phyloP scores from a whole-genome alignment of 768 basidiomycete species.

The Leccinum obscurum region DNA sequence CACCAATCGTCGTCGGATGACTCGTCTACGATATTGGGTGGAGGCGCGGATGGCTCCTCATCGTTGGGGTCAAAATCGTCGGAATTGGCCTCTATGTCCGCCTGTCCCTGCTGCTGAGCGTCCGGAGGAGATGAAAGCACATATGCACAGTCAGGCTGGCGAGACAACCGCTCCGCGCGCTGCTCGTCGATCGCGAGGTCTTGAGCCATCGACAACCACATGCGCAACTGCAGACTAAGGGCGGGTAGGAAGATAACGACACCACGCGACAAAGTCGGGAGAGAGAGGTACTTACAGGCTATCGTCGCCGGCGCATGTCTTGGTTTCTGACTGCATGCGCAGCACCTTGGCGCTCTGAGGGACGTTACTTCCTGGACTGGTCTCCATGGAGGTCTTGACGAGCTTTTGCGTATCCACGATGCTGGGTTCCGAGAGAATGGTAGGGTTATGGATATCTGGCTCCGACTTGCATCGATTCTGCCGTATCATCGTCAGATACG shows the following conservation, averaged over 20 bases:
- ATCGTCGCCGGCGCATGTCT: slow-evolving; percentile 54
- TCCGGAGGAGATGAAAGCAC: slow-evolving; percentile 15
- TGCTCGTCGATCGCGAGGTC: slow-evolving; percentile 50
- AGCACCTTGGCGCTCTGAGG: slow-evolving; percentile 37
- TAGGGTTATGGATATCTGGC: neutral
- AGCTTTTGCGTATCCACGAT: slow-evolving; percentile 44
- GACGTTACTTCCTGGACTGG: slow-evolving; percentile 22
- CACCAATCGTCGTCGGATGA: slow-evolving; percentile 33
- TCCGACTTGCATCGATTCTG: slow-evolving; percentile 16
- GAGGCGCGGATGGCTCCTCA: slow-evolving; percentile 3
- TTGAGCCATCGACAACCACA: slow-evolving; percentile 49
- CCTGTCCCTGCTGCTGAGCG: neutral
- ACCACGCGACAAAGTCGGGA: neutral
- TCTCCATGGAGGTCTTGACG: slow-evolving; percentile 42
- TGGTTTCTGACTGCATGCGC: slow-evolving; percentile 32
- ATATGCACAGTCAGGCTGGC: slow-evolving; percentile 13
- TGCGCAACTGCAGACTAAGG: slow-evolving; percentile 40
- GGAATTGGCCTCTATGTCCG: no score
- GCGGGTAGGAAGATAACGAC: neutral
- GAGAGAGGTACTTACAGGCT: slow-evolving; percentile 39
- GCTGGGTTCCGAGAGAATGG: slow-evolving; percentile 28
- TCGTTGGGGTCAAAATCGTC: slow-evolving; percentile 8
- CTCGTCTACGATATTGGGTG: slow-evolving; percentile 17
- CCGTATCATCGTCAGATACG: neutral
- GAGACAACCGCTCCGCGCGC: slow-evolving; percentile 20